Base-by-base conservation (phyloP, 1,139 yeast species). In the Pneumocystis murina region DNA sequence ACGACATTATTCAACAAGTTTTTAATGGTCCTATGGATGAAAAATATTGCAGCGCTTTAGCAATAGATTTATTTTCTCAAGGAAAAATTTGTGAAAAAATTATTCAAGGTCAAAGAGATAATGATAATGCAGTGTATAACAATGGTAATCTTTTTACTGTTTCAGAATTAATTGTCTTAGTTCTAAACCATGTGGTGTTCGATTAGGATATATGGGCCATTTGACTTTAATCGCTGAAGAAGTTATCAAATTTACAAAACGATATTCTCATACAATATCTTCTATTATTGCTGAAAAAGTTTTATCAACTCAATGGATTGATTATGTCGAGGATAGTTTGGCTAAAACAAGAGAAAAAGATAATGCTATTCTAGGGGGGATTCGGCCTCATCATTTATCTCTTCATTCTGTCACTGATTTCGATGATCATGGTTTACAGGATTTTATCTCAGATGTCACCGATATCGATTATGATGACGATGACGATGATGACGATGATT, bases 201-300 rank as follows among this genome's bases (percentile, higher is more conserved):
- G 97, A 68, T 78, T 91, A 66, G 99, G 98, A 0, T 94, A 87
- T 74, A 94, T 92, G 95, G 99, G 99, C 38, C 98, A 92, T 75
- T 79, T 92, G 72, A 92, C 97, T 0, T 79, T 92, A 68, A 91
- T 94, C 67, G 95, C 97, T 8, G 98, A 94, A 73, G 99, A 92
- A 73, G 95, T 92, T 60, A 97, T 92, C 65, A 94, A 94, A 73
- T 92, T 92, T 73, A 86, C 91, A 38, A 89, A 88, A 61, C 75
- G 86, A 28, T 86, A 84, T 70, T 84, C 89, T 55, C 82, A 79
- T 68, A 76, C 84, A 1, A 75, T 86, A 40, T 82, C 88, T 64
- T 81, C 81, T 38, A 76, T 81, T 17, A 84, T 88, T 43, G 83
- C 83, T 66, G 79, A 76, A 28, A 83, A 83, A 61, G 79, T 82